Evolutionary conservation across 306 rosid genomes (phyloP), one percentile per base, ranked within the genome.

Genomic region (Medicago ruthenica): DNA sequence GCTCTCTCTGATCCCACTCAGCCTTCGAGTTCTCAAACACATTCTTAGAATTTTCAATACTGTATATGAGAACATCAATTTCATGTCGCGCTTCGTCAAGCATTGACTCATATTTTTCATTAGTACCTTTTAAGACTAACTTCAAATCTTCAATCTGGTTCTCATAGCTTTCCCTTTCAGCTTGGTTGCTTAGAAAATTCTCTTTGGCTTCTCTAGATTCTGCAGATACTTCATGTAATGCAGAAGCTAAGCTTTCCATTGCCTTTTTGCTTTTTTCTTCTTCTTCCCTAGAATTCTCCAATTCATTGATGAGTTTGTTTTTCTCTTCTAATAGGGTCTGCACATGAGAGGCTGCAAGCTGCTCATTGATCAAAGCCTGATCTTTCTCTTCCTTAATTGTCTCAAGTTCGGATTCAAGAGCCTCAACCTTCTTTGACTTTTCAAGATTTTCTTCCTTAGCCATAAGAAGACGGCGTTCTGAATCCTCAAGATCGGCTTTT

Each of bases 211-310:
- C 99, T 82, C 92, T 86, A 20, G 96, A 95, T 85, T 95, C 97
- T 17, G 93, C 73, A 41, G 97, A 92, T 31, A 95, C 89, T 79
- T 95, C 99, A 57, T 92, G 99, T 60, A 95, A 83, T 17, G 99
- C 99, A 16, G 97, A 95, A 50, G 97, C 92, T 75, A 95, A 95
- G 88, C 97, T 92, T 82, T 95, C 99, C 96, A 95, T 92, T 24
- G 99, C 99, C 88, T 92, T 89, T 73, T 92, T 95, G 87, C 93
- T 89, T 83, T 90, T 95, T 67, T 92, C 99, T 83, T 92, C 99
- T 81, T 95, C 99, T 21, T 83, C 85, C 87, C 86, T 86, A 45
- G 93, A 90, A 73, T 77, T 89, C 71, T 88, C 96, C 89, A 95
- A 81, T 74, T 95, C 96, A 82, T 86, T 88, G 42, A 83, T 81